These are phyloP conservation scores for Periconia macrospinosa DNA, from an alignment of 2,329 filamentous ascomycete genomes.

Conservation along the genomic window DNA sequence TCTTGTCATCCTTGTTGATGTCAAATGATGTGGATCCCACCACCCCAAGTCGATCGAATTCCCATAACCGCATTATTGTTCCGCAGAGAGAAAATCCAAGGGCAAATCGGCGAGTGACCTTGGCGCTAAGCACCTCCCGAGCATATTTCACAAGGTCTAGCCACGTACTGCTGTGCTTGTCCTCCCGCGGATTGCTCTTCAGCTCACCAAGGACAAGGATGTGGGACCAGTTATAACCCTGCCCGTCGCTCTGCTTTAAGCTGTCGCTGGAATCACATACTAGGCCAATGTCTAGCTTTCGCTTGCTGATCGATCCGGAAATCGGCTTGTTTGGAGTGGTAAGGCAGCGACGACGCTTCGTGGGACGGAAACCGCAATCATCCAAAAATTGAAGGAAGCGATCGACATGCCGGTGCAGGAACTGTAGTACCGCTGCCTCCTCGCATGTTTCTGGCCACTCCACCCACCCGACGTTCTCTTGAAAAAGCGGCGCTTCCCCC, in stretches of 20 bases:
- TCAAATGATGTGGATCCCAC: conserved; percentile 50
- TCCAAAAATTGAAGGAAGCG: conserved; percentile 9
- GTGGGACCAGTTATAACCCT: conserved; percentile 7
- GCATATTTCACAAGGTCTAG: conserved; percentile 47
- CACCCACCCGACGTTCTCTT: conserved; percentile 21
- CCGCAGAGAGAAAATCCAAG: conserved; percentile 53
- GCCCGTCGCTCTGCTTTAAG: conserved; percentile 1
- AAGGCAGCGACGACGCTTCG: conserved; percentile 7
- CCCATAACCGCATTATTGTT: conserved; percentile 49
- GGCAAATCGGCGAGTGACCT: conserved; percentile 36
- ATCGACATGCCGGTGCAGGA: conserved; percentile 9
- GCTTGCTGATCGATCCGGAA: conserved; percentile 10
- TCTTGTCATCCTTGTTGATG: conserved; percentile 46
- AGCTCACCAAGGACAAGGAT: conserved; percentile 40
- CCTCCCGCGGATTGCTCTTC: conserved; percentile 46
- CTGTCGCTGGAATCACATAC: not conserved
- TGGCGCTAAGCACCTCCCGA: conserved; percentile 44
- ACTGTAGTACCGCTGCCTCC: conserved; percentile 25
- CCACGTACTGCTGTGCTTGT: conserved; percentile 33
- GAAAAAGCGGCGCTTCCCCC: conserved; percentile 5
- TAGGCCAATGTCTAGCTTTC: conserved; percentile 9
- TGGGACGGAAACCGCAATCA: conserved; percentile 7
- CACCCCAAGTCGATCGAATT: conserved; percentile 50
- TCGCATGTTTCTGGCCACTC: conserved; percentile 29
- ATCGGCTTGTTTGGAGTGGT: conserved; percentile 11